Evolutionary conservation across 345 rosid species (phyloP).

Genomic region (Litchi chinensis): DNA sequence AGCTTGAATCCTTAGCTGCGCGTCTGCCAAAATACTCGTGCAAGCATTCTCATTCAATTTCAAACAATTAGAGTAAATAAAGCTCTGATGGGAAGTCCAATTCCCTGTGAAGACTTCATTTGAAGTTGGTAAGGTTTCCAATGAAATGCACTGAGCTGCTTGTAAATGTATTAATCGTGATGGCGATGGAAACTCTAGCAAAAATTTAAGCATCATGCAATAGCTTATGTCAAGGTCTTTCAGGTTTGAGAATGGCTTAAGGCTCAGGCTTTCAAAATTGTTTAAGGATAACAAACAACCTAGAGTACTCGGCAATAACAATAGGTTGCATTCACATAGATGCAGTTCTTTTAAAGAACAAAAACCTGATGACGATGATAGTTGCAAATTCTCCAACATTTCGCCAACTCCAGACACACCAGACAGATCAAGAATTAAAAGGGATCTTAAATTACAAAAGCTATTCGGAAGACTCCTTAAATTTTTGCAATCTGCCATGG

Average conservation of each 20-base stretch:
- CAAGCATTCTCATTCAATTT: constrained; percentile 1
- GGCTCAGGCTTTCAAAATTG: constrained; percentile 5
- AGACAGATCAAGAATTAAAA: neutral
- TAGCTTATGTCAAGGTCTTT: neutral
- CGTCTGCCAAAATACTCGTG: neutral
- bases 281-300: neutral
- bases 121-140: neutral
- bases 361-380: neutral
- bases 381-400: neutral
- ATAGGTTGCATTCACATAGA: constrained; percentile 2
- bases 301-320: neutral
- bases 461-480: constrained; percentile 8
- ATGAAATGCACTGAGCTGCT: neutral
- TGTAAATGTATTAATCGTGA: neutral
- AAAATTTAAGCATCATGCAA: constrained; percentile 2
- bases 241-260: neutral
- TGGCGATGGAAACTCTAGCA: neutral
- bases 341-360: neutral
- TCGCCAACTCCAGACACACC: neutral
- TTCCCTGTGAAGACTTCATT: neutral
- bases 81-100: neutral
- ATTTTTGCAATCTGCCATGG: neutral
- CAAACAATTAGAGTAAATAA: neutral
- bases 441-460: neutral
- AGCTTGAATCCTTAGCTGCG: neutral